Evolutionary conservation across 768 basidiomycete species (phyloP), one percentile per base, ranked within the genome.

Genomic region (Lactarius pseudohatsudake): DNA sequence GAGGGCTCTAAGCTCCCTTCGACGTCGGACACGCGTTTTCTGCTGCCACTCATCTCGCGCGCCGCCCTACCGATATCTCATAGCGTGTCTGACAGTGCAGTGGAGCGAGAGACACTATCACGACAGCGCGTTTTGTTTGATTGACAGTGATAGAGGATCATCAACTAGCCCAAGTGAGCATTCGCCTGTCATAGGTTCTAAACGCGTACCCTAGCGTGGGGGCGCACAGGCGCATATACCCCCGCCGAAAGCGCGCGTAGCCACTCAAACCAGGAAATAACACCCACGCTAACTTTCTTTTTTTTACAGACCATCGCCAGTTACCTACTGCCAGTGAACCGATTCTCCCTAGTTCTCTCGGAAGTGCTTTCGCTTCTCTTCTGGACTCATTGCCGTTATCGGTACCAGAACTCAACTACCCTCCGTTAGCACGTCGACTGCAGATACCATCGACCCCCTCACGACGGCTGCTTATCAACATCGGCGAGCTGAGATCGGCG

Each of bases 71-170:
- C 72, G 57, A 62, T 32, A 11, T 72, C 67, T 7, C 68, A 73
- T 36, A 75, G 72, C 55, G 65, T 72, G 15, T 77, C 80, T 1
- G 80, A 84, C 9, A 74, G 76, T 8, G 80, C 81, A 4, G 40
- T 34, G 9, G 65, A 73, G 0, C 79, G 79, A 18, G 80, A 76
- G 60, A 81, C 79, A 34, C 34, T 8, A 2, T 80, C 85, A 4
- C 78, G 75, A 43, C 84, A 84, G 66, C 81, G 83, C 47, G 79
- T 85, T 41, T 85, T 84, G 0, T 84, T 85, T 84, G 0, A 84
- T 85, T 22, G 86, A 88, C 38, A 84, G 81, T 66, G 85, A 86
- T 32, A 72, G 72, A 18, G 82, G 80, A 26, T 72, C 77, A 45
- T 79, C 79, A 0, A 76, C 77, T 32, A 77, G 76, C 64, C 78